These are phyloP conservation scores for Torrubiellomyces zombiae DNA, from an alignment of 2,329 filamentous ascomycete genomes.

Conservation along the genomic window DNA sequence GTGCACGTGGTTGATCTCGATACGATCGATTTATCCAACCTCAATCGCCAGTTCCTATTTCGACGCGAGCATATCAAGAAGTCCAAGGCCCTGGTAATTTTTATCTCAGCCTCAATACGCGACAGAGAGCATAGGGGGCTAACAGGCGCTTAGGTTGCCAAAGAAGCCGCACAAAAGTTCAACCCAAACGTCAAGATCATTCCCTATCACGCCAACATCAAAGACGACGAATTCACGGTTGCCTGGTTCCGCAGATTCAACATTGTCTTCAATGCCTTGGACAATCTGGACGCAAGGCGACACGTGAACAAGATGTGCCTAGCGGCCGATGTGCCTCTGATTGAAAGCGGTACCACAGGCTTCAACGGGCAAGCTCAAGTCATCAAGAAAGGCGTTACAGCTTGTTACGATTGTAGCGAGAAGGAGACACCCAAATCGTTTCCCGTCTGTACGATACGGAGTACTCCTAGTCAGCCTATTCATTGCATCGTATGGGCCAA, in stretches of 20 bases:
- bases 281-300: constrained; percentile 83
- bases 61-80: constrained; percentile 96
- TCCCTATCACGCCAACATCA: constrained; percentile 89
- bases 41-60: constrained; percentile 96
- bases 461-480: constrained; percentile 88
- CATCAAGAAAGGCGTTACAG: constrained; percentile 79
- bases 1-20: constrained; percentile 93
- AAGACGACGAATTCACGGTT: constrained; percentile 70
- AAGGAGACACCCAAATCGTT: constrained; percentile 88
- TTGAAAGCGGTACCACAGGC: constrained; percentile 93
- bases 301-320: constrained; percentile 98
- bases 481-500: constrained; percentile 99
- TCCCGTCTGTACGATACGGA: constrained; percentile 92
- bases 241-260: constrained; percentile 74
- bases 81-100: constrained; percentile 70
- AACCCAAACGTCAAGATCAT: constrained; percentile 77
- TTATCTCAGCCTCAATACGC: neutral
- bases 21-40: constrained; percentile 93
- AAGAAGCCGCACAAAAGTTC: constrained; percentile 78
- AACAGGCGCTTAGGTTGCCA: constrained; percentile 51
- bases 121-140: constrained; percentile 5
- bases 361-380: constrained; percentile 97
- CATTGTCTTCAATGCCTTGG: constrained; percentile 89
- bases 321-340: constrained; percentile 72
- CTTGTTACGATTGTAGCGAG: constrained; percentile 87